These are phyloP conservation scores for Ganoderma sp. DNA, from an alignment of 1,284 basidiomycete genomes.

Conservation along the genomic window DNA sequence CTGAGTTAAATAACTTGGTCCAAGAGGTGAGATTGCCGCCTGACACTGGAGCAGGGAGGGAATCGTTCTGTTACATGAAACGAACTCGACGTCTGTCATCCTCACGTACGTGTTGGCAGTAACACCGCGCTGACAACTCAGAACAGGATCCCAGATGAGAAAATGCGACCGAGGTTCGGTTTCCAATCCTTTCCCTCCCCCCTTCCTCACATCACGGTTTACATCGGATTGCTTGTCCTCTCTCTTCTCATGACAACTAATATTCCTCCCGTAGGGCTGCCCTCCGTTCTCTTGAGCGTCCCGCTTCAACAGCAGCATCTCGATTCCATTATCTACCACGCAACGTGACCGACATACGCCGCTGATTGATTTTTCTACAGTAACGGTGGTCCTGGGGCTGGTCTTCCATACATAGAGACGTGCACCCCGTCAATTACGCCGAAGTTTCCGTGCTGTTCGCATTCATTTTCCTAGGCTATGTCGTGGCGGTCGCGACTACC, in stretches of 20 bases:
- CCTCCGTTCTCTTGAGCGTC: background rate
- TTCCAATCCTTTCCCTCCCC: too few relatives aligned
- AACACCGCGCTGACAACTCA: background rate
- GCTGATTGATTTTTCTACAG: constrained; percentile 22
- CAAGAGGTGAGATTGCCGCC: background rate
- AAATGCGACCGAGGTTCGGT: background rate
- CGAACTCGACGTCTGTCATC: too few relatives aligned
- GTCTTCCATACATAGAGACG: constrained; percentile 41
- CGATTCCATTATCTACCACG: too few relatives aligned
- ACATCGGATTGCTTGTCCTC: background rate
- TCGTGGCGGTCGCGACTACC: constrained; percentile 36
- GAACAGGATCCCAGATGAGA: background rate
- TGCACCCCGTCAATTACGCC: constrained; percentile 39
- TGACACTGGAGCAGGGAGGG: background rate
- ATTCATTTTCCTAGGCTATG: constrained; percentile 40
- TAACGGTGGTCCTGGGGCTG: constrained; percentile 41
- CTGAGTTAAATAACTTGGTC: background rate
- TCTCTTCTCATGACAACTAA: background rate
- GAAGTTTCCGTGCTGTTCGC: constrained; percentile 40
- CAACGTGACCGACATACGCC: background rate
- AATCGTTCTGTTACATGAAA: background rate
- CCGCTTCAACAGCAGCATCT: background rate
- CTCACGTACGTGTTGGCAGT: background rate
- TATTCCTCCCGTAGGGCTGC: background rate
- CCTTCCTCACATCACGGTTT: background rate